phyloP scores from a whole-genome alignment of 495 filamentous ascomycete species.

The Rhizodiscina lignyota region DNA sequence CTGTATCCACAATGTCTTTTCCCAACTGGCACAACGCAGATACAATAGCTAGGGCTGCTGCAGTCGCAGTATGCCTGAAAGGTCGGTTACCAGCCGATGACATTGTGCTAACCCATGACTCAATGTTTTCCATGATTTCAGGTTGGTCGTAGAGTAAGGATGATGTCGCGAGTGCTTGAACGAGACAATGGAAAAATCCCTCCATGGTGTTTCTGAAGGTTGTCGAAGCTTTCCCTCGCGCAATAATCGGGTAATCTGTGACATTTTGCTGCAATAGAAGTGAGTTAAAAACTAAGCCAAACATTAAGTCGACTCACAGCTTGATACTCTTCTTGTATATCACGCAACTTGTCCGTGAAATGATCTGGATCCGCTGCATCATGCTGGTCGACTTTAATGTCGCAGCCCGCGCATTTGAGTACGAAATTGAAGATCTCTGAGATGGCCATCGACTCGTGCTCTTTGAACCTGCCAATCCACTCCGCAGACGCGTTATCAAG shows the following conservation, averaged over 20 bases:
- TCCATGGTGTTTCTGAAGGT: conserved; percentile 61
- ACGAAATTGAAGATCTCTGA: conserved; percentile 81
- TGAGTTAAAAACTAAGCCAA: conserved; percentile 7
- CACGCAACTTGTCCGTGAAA: conserved; percentile 45
- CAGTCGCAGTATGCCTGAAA: conserved; percentile 82
- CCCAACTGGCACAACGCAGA: conserved; percentile 50
- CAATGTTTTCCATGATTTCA: conserved; percentile 65
- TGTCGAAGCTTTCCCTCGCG: conserved; percentile 50
- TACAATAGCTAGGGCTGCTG: conserved; percentile 59
- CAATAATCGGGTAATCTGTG: conserved; percentile 85
- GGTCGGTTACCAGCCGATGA: conserved; percentile 68
- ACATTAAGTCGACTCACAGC: conserved; percentile 27
- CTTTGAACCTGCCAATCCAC: conserved; percentile 62
- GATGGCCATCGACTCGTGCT: conserved; percentile 48
- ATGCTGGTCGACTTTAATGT: conserved; percentile 50
- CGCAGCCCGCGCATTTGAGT: conserved; percentile 64
- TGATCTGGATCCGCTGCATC: conserved; percentile 81
- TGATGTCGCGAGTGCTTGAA: conserved; percentile 56
- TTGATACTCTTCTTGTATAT: conserved; percentile 69
- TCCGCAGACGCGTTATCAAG: conserved; percentile 61
- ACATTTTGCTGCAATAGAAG: conserved; percentile 42
- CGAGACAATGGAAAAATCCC: conserved; percentile 58
- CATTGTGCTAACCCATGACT: conserved; percentile 73
- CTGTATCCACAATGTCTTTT: conserved; percentile 42
- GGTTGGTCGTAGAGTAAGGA: conserved; percentile 58